These are phyloP conservation scores for Linum tenue DNA, from an alignment of 345 rosid species.

Conservation along the genomic window DNA sequence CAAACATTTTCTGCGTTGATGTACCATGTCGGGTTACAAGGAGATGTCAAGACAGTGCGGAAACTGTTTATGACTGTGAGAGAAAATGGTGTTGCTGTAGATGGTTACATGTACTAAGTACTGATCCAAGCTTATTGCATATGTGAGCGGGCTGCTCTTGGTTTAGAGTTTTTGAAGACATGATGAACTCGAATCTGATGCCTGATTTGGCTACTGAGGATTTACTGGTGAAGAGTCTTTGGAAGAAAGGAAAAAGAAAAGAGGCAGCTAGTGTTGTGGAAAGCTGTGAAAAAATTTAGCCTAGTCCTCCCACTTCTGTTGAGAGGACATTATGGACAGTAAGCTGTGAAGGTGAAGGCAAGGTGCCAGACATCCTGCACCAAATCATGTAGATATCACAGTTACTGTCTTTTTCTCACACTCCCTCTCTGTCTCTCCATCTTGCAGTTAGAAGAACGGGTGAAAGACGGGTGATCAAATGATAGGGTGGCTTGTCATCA, in stretches of 20 bases:
- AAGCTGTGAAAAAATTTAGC: conserved; percentile 26
- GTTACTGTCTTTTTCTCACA: neutral
- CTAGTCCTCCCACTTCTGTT: conserved; percentile 42
- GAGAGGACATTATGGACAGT: conserved; percentile 68
- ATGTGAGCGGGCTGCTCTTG: conserved; percentile 69
- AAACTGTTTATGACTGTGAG: conserved; percentile 56
- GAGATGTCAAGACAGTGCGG: conserved; percentile 70
- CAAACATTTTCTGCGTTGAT: conserved; percentile 82
- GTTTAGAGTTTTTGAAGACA: conserved; percentile 65
- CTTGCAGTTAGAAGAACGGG: neutral
- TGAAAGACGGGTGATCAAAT: neutral
- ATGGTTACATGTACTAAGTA: conserved; percentile 63
- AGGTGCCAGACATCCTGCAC: neutral
- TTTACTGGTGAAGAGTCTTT: conserved; percentile 72
- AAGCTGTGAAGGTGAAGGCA: neutral
- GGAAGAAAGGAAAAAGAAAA: conserved; percentile 86
- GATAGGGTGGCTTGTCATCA: too few species aligned
- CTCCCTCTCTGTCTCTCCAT: neutral
- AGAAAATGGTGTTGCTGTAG: conserved; percentile 60
- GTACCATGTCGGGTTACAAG: conserved; percentile 61
- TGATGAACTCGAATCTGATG: conserved; percentile 47
- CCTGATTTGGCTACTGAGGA: conserved; percentile 64
- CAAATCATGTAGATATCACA: neutral
- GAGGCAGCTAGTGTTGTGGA: conserved; percentile 80
- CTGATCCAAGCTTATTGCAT: conserved; percentile 72